A percentile compares a stretch with the other conserved stretches of the same genome.
These are phyloP conservation scores for Sphagnurus paluster DNA, from an alignment of 1,284 basidiomycete genomes.

Conservation along the genomic window DNA sequence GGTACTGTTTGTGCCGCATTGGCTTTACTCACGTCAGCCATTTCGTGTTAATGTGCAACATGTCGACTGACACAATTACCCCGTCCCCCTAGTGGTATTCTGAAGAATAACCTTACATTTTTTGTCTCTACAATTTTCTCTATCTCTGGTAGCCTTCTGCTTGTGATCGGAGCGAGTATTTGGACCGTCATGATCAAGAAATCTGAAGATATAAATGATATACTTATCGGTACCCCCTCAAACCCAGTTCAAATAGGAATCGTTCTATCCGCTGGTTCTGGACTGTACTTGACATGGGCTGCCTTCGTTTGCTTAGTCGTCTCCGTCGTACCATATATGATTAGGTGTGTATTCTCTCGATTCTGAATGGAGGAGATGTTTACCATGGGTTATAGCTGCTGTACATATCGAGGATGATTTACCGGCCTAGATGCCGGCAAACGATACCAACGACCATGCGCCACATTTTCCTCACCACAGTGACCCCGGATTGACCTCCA, in stretches of 20 bases:
- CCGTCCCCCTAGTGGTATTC: slow-evolving; percentile 53
- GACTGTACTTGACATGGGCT: slow-evolving; percentile 67
- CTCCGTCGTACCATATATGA: slow-evolving; percentile 71
- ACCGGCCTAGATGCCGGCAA: slow-evolving; percentile 18
- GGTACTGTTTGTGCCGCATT: slow-evolving; percentile 68
- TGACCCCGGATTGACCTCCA: slow-evolving; percentile 1
- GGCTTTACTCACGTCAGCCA: slow-evolving; percentile 56
- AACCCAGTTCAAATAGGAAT: slow-evolving; percentile 56
- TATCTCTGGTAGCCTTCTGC: slow-evolving; percentile 56
- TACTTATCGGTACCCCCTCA: slow-evolving; percentile 40
- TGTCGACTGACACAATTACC: slow-evolving; percentile 9
- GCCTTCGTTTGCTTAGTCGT: slow-evolving; percentile 63
- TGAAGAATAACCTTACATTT: slow-evolving; percentile 66
- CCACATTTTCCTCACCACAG: neutral
- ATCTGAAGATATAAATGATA: slow-evolving; percentile 55
- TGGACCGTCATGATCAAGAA: slow-evolving; percentile 77
- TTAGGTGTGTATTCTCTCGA: slow-evolving; percentile 46
- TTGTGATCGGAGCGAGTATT: slow-evolving; percentile 69
- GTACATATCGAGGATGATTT: slow-evolving; percentile 67
- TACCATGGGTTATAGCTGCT: slow-evolving; percentile 44
- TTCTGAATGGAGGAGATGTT: no score
- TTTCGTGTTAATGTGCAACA: slow-evolving; percentile 6
- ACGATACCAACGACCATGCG: slow-evolving; percentile 7
- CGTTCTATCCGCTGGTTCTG: slow-evolving; percentile 57
- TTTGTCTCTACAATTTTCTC: slow-evolving; percentile 65